Percentiles rank a stretch among this genome's conserved stretches.
phyloP scores from a whole-genome alignment of 257 asterid species.

The Coffea eugenioides region DNA sequence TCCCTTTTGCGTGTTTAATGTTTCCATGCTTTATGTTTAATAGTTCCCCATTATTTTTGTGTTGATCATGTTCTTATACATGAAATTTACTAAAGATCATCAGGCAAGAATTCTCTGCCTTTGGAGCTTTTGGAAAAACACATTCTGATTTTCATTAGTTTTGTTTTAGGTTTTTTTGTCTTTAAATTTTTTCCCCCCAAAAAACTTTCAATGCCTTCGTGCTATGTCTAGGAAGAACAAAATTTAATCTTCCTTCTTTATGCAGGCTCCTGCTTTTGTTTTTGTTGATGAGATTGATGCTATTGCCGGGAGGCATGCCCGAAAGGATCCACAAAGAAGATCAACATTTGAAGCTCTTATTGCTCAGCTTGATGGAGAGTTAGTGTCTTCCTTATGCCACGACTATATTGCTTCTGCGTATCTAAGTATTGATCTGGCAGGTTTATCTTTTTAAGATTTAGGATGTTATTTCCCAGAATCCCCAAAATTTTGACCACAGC shows the following conservation, averaged over 20 bases:
- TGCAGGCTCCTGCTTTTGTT: conserved; percentile 95
- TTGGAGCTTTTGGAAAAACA: not conserved
- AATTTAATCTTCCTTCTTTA: conserved; percentile 21
- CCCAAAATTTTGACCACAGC: not conserved
- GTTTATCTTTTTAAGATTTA: not conserved
- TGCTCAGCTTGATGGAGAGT: conserved; percentile 98
- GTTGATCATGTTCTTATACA: not conserved
- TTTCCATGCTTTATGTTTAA: not conserved
- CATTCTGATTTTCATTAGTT: not conserved
- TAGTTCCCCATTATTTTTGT: not conserved
- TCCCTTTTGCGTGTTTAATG: not conserved
- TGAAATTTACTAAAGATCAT: not conserved
- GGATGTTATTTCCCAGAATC: conserved; percentile 9
- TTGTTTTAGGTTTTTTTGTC: not conserved
- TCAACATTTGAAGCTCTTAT: conserved; percentile 89
- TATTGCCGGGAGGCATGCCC: conserved; percentile 96
- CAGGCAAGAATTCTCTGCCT: not conserved
- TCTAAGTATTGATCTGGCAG: not conserved
- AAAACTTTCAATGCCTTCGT: not conserved
- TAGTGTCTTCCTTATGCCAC: conserved; percentile 34
- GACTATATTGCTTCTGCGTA: conserved; percentile 6
- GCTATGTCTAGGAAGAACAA: conserved; percentile 17
- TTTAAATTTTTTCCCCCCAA: not conserved
- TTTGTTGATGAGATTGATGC: conserved; percentile 99
- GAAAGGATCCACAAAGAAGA: conserved; percentile 81